Percentiles rank a stretch among this genome's conserved stretches.
Conservation (phyloP, 306 rosid genomes). For the Castanea sativa region DNA sequence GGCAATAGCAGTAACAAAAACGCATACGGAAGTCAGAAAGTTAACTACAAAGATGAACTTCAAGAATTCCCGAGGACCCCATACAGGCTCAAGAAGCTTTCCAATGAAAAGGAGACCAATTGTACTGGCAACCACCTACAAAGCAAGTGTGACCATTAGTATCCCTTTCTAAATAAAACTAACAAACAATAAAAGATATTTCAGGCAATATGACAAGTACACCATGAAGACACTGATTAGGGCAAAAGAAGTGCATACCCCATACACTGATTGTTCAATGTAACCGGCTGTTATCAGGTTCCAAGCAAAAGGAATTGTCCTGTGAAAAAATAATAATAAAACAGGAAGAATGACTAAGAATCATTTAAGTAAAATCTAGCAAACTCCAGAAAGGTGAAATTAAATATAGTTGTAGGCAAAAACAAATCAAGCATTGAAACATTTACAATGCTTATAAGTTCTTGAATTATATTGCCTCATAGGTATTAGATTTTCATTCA, state of each 20-base stretch:
- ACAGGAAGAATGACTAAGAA: constrained; percentile 9
- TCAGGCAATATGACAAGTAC: constrained; percentile 6
- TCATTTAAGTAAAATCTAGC: not conserved
- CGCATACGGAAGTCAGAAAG: constrained; percentile 66
- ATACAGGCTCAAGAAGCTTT: constrained; percentile 89
- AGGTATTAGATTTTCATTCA: not conserved
- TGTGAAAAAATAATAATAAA: constrained; percentile 30
- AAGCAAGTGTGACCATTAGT: constrained; percentile 12
- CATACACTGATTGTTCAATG: constrained; percentile 70
- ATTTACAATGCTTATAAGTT: not conserved
- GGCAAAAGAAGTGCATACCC: constrained; percentile 50
- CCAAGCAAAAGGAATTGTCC: constrained; percentile 96
- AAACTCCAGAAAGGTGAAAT: not conserved
- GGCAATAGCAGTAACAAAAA: constrained; percentile 83
- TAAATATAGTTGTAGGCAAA: not conserved
- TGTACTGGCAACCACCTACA: constrained; percentile 61
- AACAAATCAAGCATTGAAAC: not conserved
- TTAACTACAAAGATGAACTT: constrained; percentile 89
- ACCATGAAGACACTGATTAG: not conserved
- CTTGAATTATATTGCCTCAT: not conserved
- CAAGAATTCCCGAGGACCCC: constrained; percentile 91
- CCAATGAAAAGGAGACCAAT: constrained; percentile 79
- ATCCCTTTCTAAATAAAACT: not conserved
- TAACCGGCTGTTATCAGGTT: constrained; percentile 84
- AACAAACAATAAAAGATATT: not conserved